Evolutionary conservation across 1,284 basidiomycete species (phyloP).

Genomic region (Ustilago trichophora): DNA sequence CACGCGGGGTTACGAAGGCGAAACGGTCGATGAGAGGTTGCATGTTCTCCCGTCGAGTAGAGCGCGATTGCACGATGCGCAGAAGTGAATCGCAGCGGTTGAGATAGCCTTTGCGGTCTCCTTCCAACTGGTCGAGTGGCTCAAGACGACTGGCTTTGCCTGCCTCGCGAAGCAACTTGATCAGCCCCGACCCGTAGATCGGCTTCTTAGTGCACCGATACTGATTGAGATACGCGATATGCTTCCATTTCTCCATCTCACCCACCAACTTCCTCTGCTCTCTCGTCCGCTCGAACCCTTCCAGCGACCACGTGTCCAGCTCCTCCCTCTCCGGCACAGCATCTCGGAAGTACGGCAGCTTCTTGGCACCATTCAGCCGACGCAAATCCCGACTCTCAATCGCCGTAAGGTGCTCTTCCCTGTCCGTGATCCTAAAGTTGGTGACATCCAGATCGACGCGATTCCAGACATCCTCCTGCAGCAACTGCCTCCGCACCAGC

Average conservation of each 20-base stretch:
- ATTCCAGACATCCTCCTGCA: conserved; percentile 70
- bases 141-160: conserved; percentile 18
- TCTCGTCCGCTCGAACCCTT: conserved; percentile 75
- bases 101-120: conserved; percentile 70
- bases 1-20: conserved; percentile 83
- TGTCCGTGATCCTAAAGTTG: conserved; percentile 74
- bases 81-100: conserved; percentile 72
- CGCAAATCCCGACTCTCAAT: conserved; percentile 72
- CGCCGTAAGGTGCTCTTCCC: conserved; percentile 68
- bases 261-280: conserved; percentile 72
- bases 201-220: conserved; percentile 76
- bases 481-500: conserved; percentile 77
- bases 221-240: conserved; percentile 78
- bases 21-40: conserved; percentile 76
- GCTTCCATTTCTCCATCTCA: conserved; percentile 74
- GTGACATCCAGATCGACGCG: conserved; percentile 75
- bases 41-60: conserved; percentile 73
- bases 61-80: conserved; percentile 71
- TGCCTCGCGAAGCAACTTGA: conserved; percentile 30
- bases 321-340: conserved; percentile 69
- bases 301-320: conserved; percentile 77
- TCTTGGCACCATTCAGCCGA: conserved; percentile 79
- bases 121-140: conserved; percentile 39
- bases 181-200: conserved; percentile 71
- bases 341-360: conserved; percentile 69